Conservation (phyloP, 768 basidiomycete species). For the Boletus speciosus region DNA sequence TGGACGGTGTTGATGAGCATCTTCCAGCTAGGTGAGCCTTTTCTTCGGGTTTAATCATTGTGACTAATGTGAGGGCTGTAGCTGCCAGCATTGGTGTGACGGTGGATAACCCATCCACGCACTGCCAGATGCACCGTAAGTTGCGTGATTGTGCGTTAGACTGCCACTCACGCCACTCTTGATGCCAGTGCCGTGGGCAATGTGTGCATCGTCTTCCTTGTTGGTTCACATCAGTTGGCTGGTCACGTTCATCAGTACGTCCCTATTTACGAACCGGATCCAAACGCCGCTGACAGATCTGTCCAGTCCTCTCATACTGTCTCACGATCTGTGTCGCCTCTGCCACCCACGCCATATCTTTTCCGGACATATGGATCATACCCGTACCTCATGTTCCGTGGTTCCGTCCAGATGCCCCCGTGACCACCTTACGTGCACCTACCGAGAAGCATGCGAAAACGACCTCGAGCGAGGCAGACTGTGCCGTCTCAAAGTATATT, state of each 20-base stretch:
- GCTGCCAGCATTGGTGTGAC: conserved; percentile 50
- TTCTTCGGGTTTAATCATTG: not conserved
- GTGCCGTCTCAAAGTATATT: conserved; percentile 28
- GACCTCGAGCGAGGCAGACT: conserved; percentile 12
- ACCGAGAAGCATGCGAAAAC: conserved; percentile 9
- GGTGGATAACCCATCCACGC: conserved; percentile 38
- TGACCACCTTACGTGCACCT: conserved; percentile 2
- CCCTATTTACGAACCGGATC: conserved; percentile 3
- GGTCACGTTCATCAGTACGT: conserved; percentile 44
- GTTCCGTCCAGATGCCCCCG: conserved; percentile 39
- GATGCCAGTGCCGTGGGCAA: conserved; percentile 35
- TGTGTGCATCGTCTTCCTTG: conserved; percentile 48
- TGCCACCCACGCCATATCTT: conserved; percentile 40
- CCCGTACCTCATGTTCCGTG: conserved; percentile 54
- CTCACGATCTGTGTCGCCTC: conserved; percentile 47
- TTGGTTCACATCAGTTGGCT: conserved; percentile 50
- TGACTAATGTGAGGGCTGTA: conserved; percentile 18
- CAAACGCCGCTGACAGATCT: not conserved
- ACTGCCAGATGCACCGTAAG: conserved; percentile 38
- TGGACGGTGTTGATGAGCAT: conserved; percentile 52
- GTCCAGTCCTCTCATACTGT: conserved; percentile 51
- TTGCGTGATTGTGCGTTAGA: not conserved
- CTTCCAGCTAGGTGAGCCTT: conserved; percentile 49
- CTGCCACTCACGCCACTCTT: conserved; percentile 4
- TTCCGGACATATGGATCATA: conserved; percentile 51